Evolutionary conservation across 139 green algal genomes (phyloP), one percentile per base, ranked within the genome.

Genomic region (Micromonas commoda): DNA sequence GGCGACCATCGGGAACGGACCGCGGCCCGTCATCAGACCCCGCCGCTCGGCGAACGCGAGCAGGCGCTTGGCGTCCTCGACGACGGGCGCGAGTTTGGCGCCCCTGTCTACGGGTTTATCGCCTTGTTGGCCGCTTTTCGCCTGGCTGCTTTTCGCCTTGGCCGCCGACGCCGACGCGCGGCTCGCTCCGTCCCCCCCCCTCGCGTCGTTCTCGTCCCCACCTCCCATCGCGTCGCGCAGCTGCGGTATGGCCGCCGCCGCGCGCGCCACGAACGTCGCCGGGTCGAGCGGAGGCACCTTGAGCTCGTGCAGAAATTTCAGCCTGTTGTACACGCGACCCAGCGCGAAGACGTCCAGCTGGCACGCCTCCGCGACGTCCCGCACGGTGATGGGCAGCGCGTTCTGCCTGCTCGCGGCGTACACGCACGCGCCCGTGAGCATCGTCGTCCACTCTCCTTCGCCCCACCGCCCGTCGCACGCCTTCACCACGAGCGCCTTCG

Each of bases 381-480:
- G 64, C 24, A 71, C 45, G 4, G 26, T 20, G 26, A 71, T 33
- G 4, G 64, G 64, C 33, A 71, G 45, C 26, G 23, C 23, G 3
- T 38, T 35, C 29, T 71, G 64, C 33, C 64, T 26, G 33, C 64
- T 52, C 64, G 33, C 26, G 28, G 64, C 32, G 29, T 71, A 71
- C 64, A 71, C 64, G 64, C 64, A 71, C 64, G 64, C 64, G 26
- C n/a, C 64, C 4, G 26, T 35, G 26, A 71, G 64, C 28, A 51
- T 21, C n/a, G 26, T 39, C 64, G 64, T 71, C 64, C 64, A 71
- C 24, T 51, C 32, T 33, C 64, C 64, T 13, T 71, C 26, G 13
- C 64, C 64, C 64, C 64, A 71, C 64, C 33, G 38, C 64, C 64
- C 64, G 23, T 71, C 64, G 64, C 26, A 29, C 64, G 64, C 64